These are phyloP conservation scores for Ascoidea tarda DNA, from an alignment of 805 yeast genomes.

Conservation along the genomic window DNA sequence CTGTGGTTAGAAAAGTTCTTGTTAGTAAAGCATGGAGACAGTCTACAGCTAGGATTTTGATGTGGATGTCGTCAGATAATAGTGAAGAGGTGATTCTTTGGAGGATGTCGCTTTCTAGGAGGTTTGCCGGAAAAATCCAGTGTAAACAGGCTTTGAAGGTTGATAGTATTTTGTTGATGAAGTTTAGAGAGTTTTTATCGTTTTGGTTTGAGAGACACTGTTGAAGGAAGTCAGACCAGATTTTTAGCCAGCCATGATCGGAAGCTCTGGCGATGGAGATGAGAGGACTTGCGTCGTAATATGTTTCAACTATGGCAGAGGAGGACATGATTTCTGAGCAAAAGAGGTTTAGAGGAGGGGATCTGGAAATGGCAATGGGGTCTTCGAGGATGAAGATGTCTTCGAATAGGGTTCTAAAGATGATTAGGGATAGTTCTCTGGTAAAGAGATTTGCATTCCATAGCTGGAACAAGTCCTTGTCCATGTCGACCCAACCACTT, in stretches of 20 bases:
- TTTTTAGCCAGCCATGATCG: slow-evolving; percentile 72
- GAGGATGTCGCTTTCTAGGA: neutral
- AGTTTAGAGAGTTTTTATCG: neutral
- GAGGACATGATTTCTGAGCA: slow-evolving; percentile 79
- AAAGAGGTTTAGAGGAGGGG: slow-evolving; percentile 62
- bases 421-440: slow-evolving; percentile 64
- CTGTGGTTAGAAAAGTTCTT: slow-evolving; percentile 47
- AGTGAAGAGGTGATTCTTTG: neutral
- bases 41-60: slow-evolving; percentile 78
- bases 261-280: slow-evolving; percentile 42
- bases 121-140: neutral
- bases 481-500: slow-evolving; percentile 84
- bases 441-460: slow-evolving; percentile 57
- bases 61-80: slow-evolving; percentile 17
- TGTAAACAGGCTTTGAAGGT: neutral
- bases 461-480: slow-evolving; percentile 51
- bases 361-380: slow-evolving; percentile 72
- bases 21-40: slow-evolving; percentile 83
- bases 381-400: slow-evolving; percentile 89
- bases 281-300: slow-evolving; percentile 49
- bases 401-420: slow-evolving; percentile 79
- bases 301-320: slow-evolving; percentile 39
- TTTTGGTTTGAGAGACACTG: slow-evolving; percentile 21
- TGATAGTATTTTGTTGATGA: neutral
- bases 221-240: slow-evolving; percentile 49